These are phyloP conservation scores for Neurospora intermedia DNA, from an alignment of 495 filamentous ascomycete genomes.

Conservation along the genomic window DNA sequence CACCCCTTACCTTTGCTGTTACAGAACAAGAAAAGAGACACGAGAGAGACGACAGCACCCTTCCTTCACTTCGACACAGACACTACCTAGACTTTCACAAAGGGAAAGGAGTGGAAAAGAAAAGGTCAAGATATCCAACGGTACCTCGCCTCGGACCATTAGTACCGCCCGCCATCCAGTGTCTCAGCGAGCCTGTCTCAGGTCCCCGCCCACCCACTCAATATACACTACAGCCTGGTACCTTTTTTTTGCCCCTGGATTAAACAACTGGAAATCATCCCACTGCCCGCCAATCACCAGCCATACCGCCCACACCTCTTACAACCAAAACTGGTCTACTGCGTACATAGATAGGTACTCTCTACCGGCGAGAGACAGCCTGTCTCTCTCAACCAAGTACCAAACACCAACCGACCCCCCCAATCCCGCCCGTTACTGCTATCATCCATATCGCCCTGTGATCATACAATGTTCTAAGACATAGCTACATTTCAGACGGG, in stretches of 20 bases:
- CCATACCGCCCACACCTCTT: constrained; percentile 1
- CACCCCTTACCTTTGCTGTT: neutral
- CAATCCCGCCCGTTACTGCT: neutral
- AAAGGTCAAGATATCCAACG: neutral
- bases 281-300: neutral
- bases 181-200: neutral
- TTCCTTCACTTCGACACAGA: neutral
- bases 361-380: constrained; percentile 7
- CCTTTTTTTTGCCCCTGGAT: constrained; percentile 3
- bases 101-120: neutral
- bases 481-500: constrained; percentile 6
- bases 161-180: neutral
- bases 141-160: neutral
- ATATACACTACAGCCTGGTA: neutral
- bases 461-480: constrained; percentile 5
- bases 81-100: neutral
- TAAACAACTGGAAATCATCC: neutral
- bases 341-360: neutral
- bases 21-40: neutral
- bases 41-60: neutral
- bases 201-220: neutral
- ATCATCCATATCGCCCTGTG: neutral
- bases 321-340: neutral
- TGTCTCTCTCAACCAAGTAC: neutral
- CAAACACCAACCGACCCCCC: neutral